These are phyloP conservation scores for Exophiala oligosperma DNA, from an alignment of 2,329 filamentous ascomycete species.

Conservation along the genomic window DNA sequence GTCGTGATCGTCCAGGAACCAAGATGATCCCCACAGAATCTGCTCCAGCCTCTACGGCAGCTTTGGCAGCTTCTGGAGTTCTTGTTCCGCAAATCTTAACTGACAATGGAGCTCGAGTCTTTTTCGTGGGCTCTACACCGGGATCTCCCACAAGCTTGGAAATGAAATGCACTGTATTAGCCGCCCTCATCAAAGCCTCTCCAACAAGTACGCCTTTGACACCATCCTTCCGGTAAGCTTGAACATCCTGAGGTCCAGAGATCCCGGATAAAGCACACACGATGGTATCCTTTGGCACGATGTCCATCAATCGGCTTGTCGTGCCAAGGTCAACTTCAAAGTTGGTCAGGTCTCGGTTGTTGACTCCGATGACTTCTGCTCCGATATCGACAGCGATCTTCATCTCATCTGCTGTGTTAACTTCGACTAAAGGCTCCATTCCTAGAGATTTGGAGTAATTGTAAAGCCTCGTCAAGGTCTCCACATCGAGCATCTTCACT, in stretches of 20 bases:
- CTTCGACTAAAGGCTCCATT: conserved; percentile 97
- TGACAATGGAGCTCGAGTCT: conserved; percentile 54
- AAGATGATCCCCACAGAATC: conserved; percentile 93
- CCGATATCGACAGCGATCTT: conserved; percentile 80
- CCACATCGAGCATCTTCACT: conserved; percentile 91
- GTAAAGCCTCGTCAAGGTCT: conserved; percentile 75
- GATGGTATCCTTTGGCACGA: conserved; percentile 81
- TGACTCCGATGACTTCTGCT: conserved; percentile 90
- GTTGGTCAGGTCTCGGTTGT: conserved; percentile 93
- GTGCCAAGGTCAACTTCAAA: conserved; percentile 96
- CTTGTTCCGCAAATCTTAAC: conserved; percentile 97
- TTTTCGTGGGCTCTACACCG: conserved; percentile 24
- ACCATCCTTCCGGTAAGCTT: conserved; percentile 82
- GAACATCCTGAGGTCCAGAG: conserved; percentile 81
- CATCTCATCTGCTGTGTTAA: conserved; percentile 95
- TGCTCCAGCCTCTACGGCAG: conserved; percentile 81
- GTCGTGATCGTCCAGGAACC: conserved; percentile 77
- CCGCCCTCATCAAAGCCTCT: conserved; percentile 91
- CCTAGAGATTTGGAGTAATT: conserved; percentile 84
- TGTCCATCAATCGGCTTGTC: conserved; percentile 80
- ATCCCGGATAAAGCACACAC: conserved; percentile 95
- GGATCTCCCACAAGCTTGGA: conserved; percentile 70
- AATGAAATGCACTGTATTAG: conserved; percentile 81
- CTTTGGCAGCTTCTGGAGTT: conserved; percentile 73
- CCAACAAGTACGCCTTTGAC: conserved; percentile 93